A percentile compares a stretch with the other conserved stretches of the same genome.
Conservation (phyloP, 2,329 filamentous ascomycete species). For the Epichloe festucae region DNA sequence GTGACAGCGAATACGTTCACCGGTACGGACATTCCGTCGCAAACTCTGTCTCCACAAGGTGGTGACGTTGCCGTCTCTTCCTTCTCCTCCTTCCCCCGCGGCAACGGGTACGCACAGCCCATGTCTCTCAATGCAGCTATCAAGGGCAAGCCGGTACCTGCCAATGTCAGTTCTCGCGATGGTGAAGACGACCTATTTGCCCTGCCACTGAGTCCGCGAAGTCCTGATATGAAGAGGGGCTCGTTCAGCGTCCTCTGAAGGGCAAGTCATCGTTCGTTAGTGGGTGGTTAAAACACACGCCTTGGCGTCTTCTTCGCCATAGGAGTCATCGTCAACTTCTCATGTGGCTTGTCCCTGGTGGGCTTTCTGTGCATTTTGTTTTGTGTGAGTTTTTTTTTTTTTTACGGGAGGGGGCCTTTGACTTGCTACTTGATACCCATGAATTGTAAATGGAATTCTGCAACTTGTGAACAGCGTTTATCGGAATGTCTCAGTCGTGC, state of each 20-base stretch:
- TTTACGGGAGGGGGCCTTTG: not conserved
- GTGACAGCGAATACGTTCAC: slow-evolving; percentile 23
- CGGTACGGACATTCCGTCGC: slow-evolving; percentile 19
- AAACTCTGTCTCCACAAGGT: slow-evolving; percentile 18
- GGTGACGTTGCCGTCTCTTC: slow-evolving; percentile 24
- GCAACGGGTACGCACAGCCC: slow-evolving; percentile 10
- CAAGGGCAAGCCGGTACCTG: slow-evolving; percentile 11
- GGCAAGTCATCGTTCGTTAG: no score
- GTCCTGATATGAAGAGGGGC: slow-evolving; percentile 73
- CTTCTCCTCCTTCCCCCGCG: slow-evolving; percentile 18
- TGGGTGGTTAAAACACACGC: not conserved
- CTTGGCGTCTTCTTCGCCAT: not conserved
- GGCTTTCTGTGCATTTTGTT: not conserved
- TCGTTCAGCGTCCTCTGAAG: slow-evolving; percentile 41
- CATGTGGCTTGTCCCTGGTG: not conserved
- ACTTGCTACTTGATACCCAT: slow-evolving; percentile 8
- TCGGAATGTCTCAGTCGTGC: not conserved
- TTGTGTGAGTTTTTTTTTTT: not conserved
- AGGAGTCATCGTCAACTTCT: not conserved
- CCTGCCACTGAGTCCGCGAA: slow-evolving; percentile 72
- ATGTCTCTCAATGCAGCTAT: slow-evolving; percentile 23
- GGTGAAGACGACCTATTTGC: slow-evolving; percentile 73
- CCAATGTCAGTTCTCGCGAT: slow-evolving; percentile 12
- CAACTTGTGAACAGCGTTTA: not conserved
- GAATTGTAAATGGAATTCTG: not conserved